Evolutionary conservation across 2,329 filamentous ascomycete species (phyloP), one percentile per base, ranked within the genome.

Genomic region (Neonectria ditissima): DNA sequence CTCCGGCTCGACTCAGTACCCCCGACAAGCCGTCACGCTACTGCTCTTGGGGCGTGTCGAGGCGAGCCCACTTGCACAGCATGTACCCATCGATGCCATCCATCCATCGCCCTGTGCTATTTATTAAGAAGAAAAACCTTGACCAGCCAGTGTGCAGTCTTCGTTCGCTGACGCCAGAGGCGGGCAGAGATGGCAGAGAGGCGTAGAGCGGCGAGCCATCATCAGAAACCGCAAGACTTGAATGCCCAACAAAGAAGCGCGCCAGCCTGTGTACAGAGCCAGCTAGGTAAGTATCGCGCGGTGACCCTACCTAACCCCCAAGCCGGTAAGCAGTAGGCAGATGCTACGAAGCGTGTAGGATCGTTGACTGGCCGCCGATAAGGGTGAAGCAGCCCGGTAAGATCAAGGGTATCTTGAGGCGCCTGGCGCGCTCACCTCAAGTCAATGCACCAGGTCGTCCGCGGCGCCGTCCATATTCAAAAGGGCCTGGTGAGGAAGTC

Each of bases 91-190:
- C 62, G 34, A 14, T n/a, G 34, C 14, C 34, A 18, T 41, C 37
- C 37, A 41, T n/a, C 30, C 30, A 26, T 26, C 24, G 24, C 34
- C 34, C n/a, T n/a, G n/a, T n/a, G n/a, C n/a, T n/a, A n/a, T n/a
- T n/a, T n/a, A n/a, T n/a, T n/a, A 26, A 26, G 24, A 26, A 6
- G 24, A 6, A 68, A 71, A 72, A 70, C 70, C 67, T 66, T 69
- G 67, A 69, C 64, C 63, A 64, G 50, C 45, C 53, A 59, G 53
- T 14, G 47, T 50, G 56, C 20, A 43, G 43, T 14, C 20, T 30
- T 20, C 39, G 3, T 14, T 43, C 30, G 28, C 18, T 30, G 37
- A 53, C 45, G 20, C 48, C 48, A 32, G n/a, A 34, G 20, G 48
- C 47, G n/a, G n/a, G n/a, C 24, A 26, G 24, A 55, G 22, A 20